These are phyloP conservation scores for Magnusiomyces sp. DNA, from an alignment of 1,139 yeast genomes.

Conservation along the genomic window DNA sequence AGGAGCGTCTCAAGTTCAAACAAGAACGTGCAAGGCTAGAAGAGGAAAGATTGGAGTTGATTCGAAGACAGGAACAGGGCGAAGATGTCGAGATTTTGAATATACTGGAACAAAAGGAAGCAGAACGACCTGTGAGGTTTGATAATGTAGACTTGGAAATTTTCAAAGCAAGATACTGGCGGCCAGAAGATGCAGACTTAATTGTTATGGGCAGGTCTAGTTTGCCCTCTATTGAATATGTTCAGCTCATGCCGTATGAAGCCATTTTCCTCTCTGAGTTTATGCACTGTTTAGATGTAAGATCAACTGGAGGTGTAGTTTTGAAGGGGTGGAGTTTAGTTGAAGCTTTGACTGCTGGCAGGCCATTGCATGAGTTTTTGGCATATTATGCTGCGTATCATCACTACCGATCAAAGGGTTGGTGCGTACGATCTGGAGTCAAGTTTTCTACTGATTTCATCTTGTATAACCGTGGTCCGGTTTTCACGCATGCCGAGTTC, in stretches of 20 bases:
- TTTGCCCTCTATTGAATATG: conserved; percentile 48
- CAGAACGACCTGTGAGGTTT: conserved; percentile 9
- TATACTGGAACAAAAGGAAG: conserved; percentile 14
- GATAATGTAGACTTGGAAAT: conserved; percentile 10
- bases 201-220: conserved; percentile 34
- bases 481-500: conserved; percentile 88
- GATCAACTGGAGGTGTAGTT: background rate
- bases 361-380: conserved; percentile 17
- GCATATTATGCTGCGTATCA: conserved; percentile 68
- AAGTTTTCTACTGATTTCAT: conserved; percentile 84
- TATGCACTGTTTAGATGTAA: conserved; percentile 35
- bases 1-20: conserved; percentile 67
- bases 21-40: conserved; percentile 38
- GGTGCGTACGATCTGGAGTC: conserved; percentile 91
- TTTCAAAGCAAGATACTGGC: conserved; percentile 13
- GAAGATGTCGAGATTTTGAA: conserved; percentile 21
- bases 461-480: conserved; percentile 85
- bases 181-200: conserved; percentile 18
- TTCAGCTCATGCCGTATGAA: conserved; percentile 73
- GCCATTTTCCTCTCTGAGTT: conserved; percentile 56
- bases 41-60: conserved; percentile 25
- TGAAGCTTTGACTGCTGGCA: conserved; percentile 1
- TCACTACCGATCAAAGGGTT: conserved; percentile 79
- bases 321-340: conserved; percentile 17
- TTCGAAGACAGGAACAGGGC: conserved; percentile 16